Evolutionary conservation across 441 rosid genomes (phyloP).

Genomic region (Gossypium laxum): DNA sequence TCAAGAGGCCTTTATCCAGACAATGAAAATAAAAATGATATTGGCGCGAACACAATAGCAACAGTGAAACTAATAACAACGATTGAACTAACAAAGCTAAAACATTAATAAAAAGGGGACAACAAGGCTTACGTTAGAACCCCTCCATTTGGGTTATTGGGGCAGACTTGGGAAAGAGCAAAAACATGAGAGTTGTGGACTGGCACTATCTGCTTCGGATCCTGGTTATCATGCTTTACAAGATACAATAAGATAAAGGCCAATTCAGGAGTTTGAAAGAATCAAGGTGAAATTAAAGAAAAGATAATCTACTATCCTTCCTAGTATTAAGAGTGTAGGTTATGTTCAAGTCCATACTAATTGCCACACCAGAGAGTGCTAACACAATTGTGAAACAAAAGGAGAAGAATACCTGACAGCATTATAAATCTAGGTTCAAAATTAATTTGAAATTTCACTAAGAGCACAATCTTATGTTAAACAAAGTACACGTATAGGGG

Average conservation of each 20-base stretch:
- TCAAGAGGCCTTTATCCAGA: constrained; percentile 86
- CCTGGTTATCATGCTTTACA: constrained; percentile 67
- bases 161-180: constrained; percentile 82
- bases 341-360: background rate
- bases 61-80: background rate
- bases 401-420: background rate
- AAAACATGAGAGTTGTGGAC: constrained; percentile 75
- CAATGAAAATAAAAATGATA: constrained; percentile 18
- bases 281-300: constrained; percentile 13
- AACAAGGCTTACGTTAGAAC: constrained; percentile 57
- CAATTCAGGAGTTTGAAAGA: constrained; percentile 21
- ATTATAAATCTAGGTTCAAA: background rate
- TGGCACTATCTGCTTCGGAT: constrained; percentile 50
- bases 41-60: constrained; percentile 11
- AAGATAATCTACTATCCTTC: constrained; percentile 9
- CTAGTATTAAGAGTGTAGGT: background rate
- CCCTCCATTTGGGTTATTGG: constrained; percentile 70
- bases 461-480: constrained; percentile 4
- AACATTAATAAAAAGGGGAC: constrained; percentile 14
- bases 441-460: constrained; percentile 2
- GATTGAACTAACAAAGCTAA: constrained; percentile 3
- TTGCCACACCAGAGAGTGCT: background rate
- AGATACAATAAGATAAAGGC: constrained; percentile 22
- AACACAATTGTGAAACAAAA: background rate
- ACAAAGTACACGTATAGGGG: background rate